A percentile compares a stretch with the other conserved stretches of the same genome.
Evolutionary conservation across 805 yeast genomes (phyloP).

Genomic region (Kodamaea fukazawae): DNA sequence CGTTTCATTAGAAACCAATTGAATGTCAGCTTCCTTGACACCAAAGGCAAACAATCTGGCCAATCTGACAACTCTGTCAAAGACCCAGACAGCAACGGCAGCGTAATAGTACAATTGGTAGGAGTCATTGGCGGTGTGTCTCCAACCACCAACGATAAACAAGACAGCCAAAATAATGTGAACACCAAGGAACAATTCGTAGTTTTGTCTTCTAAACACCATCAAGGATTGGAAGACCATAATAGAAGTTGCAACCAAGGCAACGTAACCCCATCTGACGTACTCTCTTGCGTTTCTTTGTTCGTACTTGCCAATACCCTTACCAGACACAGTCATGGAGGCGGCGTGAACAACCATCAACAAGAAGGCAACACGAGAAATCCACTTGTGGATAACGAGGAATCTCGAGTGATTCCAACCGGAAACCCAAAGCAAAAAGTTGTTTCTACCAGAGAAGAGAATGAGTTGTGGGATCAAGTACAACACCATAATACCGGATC

Average conservation of each 20-base stretch:
- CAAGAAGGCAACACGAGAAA: slow-evolving; percentile 50
- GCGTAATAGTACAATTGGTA: slow-evolving; percentile 25
- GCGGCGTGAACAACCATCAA: slow-evolving; percentile 51
- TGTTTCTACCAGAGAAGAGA: slow-evolving; percentile 55
- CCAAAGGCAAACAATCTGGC: slow-evolving; percentile 37
- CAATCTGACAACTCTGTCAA: slow-evolving; percentile 35
- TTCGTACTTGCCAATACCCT: slow-evolving; percentile 30
- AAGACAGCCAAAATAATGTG: slow-evolving; percentile 35
- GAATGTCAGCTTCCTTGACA: slow-evolving; percentile 34
- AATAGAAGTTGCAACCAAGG: slow-evolving; percentile 33
- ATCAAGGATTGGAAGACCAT: slow-evolving; percentile 50
- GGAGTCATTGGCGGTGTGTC: slow-evolving; percentile 42
- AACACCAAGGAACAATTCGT: slow-evolving; percentile 47
- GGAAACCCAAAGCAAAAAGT: slow-evolving; percentile 21
- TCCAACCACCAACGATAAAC: slow-evolving; percentile 55
- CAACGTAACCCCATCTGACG: slow-evolving; percentile 36
- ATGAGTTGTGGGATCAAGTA: slow-evolving; percentile 57
- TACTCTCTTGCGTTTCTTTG: slow-evolving; percentile 27
- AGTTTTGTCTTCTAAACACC: slow-evolving; percentile 48
- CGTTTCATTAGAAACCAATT: slow-evolving; percentile 43
- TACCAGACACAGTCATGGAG: slow-evolving; percentile 31
- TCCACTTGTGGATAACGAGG: slow-evolving; percentile 64
- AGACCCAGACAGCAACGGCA: slow-evolving; percentile 35
- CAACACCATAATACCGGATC: slow-evolving; percentile 50
- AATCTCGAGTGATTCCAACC: slow-evolving; percentile 50